Evolutionary conservation across 352 stramenopile genomes (phyloP), one percentile per base, ranked within the genome.

Genomic region (Phytophthora aleatoria): DNA sequence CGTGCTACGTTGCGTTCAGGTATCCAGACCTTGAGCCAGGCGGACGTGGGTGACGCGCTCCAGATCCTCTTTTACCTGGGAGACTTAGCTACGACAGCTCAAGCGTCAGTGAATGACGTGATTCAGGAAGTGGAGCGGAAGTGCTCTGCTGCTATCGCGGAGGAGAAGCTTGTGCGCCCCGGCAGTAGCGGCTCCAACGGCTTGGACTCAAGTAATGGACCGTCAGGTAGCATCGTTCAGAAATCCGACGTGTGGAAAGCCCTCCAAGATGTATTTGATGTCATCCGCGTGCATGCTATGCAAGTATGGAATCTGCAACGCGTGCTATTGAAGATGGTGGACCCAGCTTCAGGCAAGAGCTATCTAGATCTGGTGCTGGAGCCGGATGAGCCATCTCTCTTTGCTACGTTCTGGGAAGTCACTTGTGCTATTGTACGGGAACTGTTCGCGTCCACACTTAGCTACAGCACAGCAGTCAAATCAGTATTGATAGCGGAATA

Each of bases 281-380:
- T 70, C 27, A 75, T 94, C 11, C 84, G 83, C 13, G 51, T 72
- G 0, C 76, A 91, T 59, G 85, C 86, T 16, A 59, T 96, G 1
- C 83, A 94, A 70, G 85, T 96, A 26, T 96, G 87, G 87, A 94
- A 92, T 66, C 58, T 96, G 27, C 81, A 96, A 70, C 85, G 85
- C n/a, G 86, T 94, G 39, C 74, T 96, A n/a, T 54, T 79, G 6
- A 94, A 94, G 65, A 90, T 94, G 79, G 38, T 79, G 13, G 84
- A 90, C 26, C 35, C 74, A 8, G 45, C 48, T 26, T 76, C 77
- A 10, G 63, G 69, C 10, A 75, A 76, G 47, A 81, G 67, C 44
- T 94, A 91, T 53, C 56, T 94, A 24, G 83, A 91, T 42, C 39
- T 93, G 41, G 83, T 96, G 6, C 75, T 94, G 16, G 70, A 83